These are phyloP conservation scores for Aureobasidium sp. DNA, from an alignment of 2,329 filamentous ascomycete genomes.

Conservation along the genomic window DNA sequence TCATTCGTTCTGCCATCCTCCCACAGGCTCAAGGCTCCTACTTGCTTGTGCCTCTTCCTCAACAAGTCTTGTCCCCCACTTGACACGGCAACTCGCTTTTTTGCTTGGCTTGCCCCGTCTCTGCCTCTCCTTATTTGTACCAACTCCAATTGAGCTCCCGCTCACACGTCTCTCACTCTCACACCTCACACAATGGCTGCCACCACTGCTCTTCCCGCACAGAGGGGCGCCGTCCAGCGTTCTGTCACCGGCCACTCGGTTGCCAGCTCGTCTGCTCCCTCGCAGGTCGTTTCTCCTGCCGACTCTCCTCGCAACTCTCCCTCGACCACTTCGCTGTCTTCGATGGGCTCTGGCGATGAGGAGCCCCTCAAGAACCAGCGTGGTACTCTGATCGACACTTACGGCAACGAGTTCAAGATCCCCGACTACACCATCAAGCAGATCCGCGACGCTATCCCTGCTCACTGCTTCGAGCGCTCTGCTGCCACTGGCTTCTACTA, in stretches of 20 bases:
- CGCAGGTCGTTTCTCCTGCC: conserved; percentile 48
- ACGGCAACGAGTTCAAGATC: conserved; percentile 88
- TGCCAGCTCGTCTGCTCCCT: conserved; percentile 48
- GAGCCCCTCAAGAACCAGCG: conserved; percentile 45
- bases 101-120: conserved; percentile 3
- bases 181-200: conserved; percentile 17
- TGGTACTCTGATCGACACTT: conserved; percentile 75
- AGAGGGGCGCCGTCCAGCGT: conserved; percentile 36
- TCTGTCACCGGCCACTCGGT: conserved; percentile 45
- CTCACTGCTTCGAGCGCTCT: conserved; percentile 92
- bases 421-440: conserved; percentile 98
- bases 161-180: background rate
- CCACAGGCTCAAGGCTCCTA: conserved; percentile 1
- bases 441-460: conserved; percentile 92
- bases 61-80: conserved; percentile 1
- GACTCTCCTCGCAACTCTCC: conserved; percentile 58
- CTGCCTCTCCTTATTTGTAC: conserved; percentile 2
- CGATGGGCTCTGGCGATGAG: conserved; percentile 64
- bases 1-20: conserved; percentile 7
- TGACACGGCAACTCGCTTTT: conserved; percentile 4
- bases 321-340: conserved; percentile 89
- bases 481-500: conserved; percentile 68
- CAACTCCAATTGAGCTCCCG: conserved; percentile 7
- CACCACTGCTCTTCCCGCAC: conserved; percentile 49
- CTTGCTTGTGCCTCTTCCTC: background rate